Percentiles rank a stretch among this genome's conserved stretches.
phyloP scores from a whole-genome alignment of 768 basidiomycete species.

The Hypsizygus marmoreus region DNA sequence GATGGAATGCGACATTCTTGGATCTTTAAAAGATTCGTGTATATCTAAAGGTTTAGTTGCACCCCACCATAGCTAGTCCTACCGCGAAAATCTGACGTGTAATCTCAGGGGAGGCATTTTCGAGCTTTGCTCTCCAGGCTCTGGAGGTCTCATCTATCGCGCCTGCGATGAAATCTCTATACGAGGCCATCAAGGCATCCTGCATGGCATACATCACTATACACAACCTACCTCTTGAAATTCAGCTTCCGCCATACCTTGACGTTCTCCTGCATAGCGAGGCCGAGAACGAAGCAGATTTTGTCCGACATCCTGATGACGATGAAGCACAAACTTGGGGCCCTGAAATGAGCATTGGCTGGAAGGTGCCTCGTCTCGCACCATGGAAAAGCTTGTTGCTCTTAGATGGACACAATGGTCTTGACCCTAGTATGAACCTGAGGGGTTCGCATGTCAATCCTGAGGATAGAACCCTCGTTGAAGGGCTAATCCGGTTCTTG shows the following conservation, averaged over 20 bases:
- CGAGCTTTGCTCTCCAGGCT: constrained; percentile 56
- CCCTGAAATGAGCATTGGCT: constrained; percentile 67
- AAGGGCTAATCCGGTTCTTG: constrained; percentile 74
- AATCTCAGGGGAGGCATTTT: constrained; percentile 57
- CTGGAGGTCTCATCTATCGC: constrained; percentile 72
- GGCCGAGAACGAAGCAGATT: constrained; percentile 52
- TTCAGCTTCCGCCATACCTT: constrained; percentile 84
- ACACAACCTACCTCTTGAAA: constrained; percentile 76
- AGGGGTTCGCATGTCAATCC: constrained; percentile 58
- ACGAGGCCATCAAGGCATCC: constrained; percentile 74
- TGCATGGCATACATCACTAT: constrained; percentile 79
- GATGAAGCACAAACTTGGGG: constrained; percentile 63
- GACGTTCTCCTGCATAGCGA: constrained; percentile 70
- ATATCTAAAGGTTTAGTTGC: constrained; percentile 56
- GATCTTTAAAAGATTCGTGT: constrained; percentile 69
- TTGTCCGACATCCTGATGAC: constrained; percentile 50
- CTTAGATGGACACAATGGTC: constrained; percentile 57
- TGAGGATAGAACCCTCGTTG: constrained; percentile 68
- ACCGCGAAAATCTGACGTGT: no score
- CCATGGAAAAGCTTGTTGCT: constrained; percentile 94
- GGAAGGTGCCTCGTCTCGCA: constrained; percentile 69
- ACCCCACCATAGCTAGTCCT: no score
- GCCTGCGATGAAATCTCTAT: constrained; percentile 76
- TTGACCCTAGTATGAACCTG: constrained; percentile 62
- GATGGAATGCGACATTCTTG: constrained; percentile 71